Conservation (phyloP, 2,329 filamentous ascomycete species). For the Stachybotrys echinatus region DNA sequence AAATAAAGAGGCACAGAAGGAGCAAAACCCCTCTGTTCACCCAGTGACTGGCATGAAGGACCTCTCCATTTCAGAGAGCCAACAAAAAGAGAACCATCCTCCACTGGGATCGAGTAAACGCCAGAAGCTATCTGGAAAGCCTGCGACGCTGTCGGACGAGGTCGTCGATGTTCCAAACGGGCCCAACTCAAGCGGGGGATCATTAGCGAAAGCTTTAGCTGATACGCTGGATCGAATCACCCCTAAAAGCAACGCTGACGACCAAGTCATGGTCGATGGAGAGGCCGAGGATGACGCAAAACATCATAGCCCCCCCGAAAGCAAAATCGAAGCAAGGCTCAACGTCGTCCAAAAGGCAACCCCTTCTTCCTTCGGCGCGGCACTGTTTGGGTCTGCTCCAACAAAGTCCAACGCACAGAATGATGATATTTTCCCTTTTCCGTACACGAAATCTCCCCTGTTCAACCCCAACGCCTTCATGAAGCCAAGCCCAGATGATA, state of each 20-base stretch:
- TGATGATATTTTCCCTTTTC: constrained; percentile 34
- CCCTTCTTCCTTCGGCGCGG: constrained; percentile 54
- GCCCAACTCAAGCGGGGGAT: background rate
- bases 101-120: constrained; percentile 13
- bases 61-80: constrained; percentile 24
- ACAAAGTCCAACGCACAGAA: constrained; percentile 17
- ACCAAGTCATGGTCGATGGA: background rate
- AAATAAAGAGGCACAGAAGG: constrained; percentile 63
- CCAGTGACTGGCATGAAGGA: constrained; percentile 21
- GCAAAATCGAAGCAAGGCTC: background rate
- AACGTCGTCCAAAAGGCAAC: constrained; percentile 6
- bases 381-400: constrained; percentile 42
- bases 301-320: background rate
- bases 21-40: constrained; percentile 16
- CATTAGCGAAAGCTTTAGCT: background rate
- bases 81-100: constrained; percentile 20
- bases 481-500: constrained; percentile 85
- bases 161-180: background rate
- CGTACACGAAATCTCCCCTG: constrained; percentile 43
- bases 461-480: constrained; percentile 62
- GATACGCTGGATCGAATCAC: background rate
- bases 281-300: background rate
- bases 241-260: background rate
- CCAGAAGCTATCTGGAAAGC: constrained; percentile 12
- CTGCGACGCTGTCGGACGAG: background rate